Base-by-base conservation (phyloP, 2,329 filamentous ascomycete species). In the Trichoderma sp. region DNA sequence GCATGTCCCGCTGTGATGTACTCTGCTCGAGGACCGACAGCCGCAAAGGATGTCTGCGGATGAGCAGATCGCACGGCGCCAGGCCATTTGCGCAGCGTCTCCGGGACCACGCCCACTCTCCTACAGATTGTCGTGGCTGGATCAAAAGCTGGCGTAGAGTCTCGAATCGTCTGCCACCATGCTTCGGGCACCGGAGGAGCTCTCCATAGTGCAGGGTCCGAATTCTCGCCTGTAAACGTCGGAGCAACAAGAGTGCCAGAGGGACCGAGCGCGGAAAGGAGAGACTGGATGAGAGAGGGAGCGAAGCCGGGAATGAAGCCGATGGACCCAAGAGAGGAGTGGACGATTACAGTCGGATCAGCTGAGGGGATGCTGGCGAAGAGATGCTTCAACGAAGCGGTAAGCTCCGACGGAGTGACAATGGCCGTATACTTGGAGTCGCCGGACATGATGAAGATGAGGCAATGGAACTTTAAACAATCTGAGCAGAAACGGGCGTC, bases 21-120 rank as follows among this genome's bases (percentile, higher is more conserved):
- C 24, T 55, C 52, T 17, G 67, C 68, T 3, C 50, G 45, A 7
- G 61, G 57, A 28, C 67, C 68, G 2, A 68, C 5, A 14, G 67
- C 68, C 14, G 68, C 67, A 30, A 63, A 66, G 24, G 59, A 68
- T 1, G 69, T 70, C 66, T 69, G 69, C 2, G 69, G 69, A 34
- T 70, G 69, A 1, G 14, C 68, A 39, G 68, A 69, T 47, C 69
- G 62, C 7, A 55, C 7, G 9, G 65, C 63, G 2, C 67, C 67
- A 3, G 68, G 69, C 68, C 68, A 69, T 19, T 62, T 67, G 15
- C 68, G 64, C 43, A 67, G 19, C 14, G 57, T 65, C 54, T 69
- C 68, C 1, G 67, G 43, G 21, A 69, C 54, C 5, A 61, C 45
- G n/a, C 69, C 69, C 48, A 70, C 65, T 2, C 39, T 50, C 7